Percentiles rank a stretch among this genome's conserved stretches.
phyloP scores from a whole-genome alignment of 2,329 filamentous ascomycete species.

The Botrytis galanthina region DNA sequence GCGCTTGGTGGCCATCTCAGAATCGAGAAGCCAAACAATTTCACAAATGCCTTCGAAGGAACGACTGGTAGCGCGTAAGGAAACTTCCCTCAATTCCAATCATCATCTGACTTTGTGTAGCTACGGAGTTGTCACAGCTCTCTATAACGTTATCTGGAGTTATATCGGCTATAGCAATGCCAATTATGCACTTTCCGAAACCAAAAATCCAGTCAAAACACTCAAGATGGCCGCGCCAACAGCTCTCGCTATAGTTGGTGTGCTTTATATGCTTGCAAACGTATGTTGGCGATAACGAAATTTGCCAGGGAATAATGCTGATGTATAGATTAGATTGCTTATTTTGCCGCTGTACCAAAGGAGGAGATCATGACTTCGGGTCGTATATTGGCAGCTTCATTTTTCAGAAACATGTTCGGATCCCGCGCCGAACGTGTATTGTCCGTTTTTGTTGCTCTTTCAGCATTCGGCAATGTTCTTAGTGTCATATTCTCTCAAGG shows the following conservation, averaged over 20 bases:
- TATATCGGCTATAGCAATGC: slow-evolving; percentile 68
- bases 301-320: not conserved
- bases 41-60: slow-evolving; percentile 61
- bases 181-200: slow-evolving; percentile 65
- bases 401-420: slow-evolving; percentile 58
- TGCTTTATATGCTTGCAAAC: slow-evolving; percentile 66
- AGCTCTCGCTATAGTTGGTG: slow-evolving; percentile 55
- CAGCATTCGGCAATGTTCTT: slow-evolving; percentile 65
- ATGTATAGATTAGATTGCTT: slow-evolving; percentile 48
- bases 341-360: slow-evolving; percentile 59
- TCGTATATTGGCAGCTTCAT: slow-evolving; percentile 52
- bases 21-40: slow-evolving; percentile 61
- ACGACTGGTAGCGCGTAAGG: slow-evolving; percentile 59
- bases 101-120: slow-evolving; percentile 17
- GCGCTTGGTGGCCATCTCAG: slow-evolving; percentile 61
- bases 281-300: slow-evolving; percentile 39
- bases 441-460: slow-evolving; percentile 65
- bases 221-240: slow-evolving; percentile 63
- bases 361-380: slow-evolving; percentile 52
- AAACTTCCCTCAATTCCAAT: not conserved
- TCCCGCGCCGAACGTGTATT: slow-evolving; percentile 54
- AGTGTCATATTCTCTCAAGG: slow-evolving; percentile 68
- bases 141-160: slow-evolving; percentile 71
- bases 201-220: slow-evolving; percentile 62
- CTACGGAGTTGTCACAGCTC: slow-evolving; percentile 63